Evolutionary conservation across 768 basidiomycete genomes (phyloP).

Genomic region (Rhizopogon vesiculosus): DNA sequence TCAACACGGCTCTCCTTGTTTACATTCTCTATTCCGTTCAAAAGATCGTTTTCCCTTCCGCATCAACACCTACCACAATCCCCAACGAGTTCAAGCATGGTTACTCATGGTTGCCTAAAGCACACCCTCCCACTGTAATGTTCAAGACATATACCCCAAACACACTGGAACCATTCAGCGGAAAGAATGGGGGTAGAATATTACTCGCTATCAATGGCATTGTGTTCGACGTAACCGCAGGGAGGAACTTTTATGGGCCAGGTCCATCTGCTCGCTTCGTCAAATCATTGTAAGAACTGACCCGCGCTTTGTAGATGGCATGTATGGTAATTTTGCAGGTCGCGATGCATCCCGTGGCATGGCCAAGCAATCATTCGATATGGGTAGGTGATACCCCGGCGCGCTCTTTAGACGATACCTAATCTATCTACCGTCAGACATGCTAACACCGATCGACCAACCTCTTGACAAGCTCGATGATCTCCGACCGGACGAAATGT

Average conservation of each 20-base stretch:
- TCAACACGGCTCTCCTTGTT: conserved; percentile 73
- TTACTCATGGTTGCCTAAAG: conserved; percentile 90
- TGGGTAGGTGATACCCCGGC: conserved; percentile 47
- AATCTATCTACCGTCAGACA: conserved; percentile 44
- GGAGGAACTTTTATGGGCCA: conserved; percentile 92
- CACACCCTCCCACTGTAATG: conserved; percentile 73
- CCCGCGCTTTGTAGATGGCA: conserved; percentile 57
- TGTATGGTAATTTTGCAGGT: conserved; percentile 98
- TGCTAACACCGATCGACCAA: conserved; percentile 85
- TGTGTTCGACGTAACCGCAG: conserved; percentile 92
- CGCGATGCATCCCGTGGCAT: conserved; percentile 94
- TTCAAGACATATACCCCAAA: conserved; percentile 78
- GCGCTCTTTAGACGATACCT: neutral
- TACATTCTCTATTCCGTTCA: conserved; percentile 78
- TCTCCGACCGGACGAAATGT: conserved; percentile 81
- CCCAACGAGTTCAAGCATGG: conserved; percentile 73
- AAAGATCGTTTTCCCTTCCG: conserved; percentile 69
- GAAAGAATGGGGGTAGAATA: conserved; percentile 65
- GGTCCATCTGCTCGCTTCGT: conserved; percentile 43
- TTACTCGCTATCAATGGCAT: conserved; percentile 80
- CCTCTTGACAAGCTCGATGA: conserved; percentile 82
- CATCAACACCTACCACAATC: conserved; percentile 40
- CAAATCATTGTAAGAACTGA: conserved; percentile 1
- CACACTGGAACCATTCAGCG: conserved; percentile 64
- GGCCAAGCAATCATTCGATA: conserved; percentile 96